Evolutionary conservation across 495 filamentous ascomycete species (phyloP), one percentile per base, ranked within the genome.

Genomic region (Jackrogersella multiformis): DNA sequence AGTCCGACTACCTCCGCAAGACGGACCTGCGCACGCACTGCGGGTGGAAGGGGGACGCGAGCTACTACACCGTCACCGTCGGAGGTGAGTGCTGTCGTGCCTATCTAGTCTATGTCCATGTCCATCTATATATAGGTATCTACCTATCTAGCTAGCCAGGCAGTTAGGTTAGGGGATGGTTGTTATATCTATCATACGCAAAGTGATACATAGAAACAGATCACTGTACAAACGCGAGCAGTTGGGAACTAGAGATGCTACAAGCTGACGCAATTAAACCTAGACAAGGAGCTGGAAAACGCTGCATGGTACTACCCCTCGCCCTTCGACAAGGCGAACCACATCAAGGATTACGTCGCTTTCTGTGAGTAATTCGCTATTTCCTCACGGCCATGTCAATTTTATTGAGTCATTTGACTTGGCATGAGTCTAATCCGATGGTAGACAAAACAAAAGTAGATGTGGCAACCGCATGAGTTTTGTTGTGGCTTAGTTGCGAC

Each of bases 291-390:
- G 58, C 72, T 86, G 7, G 79, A 83, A 46, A 86, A 92, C 72
- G 85, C 86, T 6, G 89, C 88, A 16, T 91, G 89, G 89, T 89
- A 86, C 66, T 92, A 91, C 64, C 82, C 86, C 10, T 72, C 81
- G 21, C 80, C 88, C 5, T 84, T 83, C 51, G 84, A 85, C 18
- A 84, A 81, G 66, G 86, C 86, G 5, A 75, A 73, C 44, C 78
- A 84, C 56, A 86, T 89, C 68, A 87, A 86, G 73, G 83, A 85
- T 66, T 80, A 85, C 71, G 83, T 92, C 58, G 88, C 88, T 10
- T 91, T 92, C 74, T 89, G 86, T 88, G 78, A 81, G 85, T 79
- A 55, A 30, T 70, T 8, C 7, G 5, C 45, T 15, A 10, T 16
- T 20, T 7, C 30, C 42, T 60, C 39, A 69, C 44, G n/a, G 12